phyloP scores from a whole-genome alignment of 225 moss, liverwort and hornwort genomes.

The Anthoceros angustus region DNA sequence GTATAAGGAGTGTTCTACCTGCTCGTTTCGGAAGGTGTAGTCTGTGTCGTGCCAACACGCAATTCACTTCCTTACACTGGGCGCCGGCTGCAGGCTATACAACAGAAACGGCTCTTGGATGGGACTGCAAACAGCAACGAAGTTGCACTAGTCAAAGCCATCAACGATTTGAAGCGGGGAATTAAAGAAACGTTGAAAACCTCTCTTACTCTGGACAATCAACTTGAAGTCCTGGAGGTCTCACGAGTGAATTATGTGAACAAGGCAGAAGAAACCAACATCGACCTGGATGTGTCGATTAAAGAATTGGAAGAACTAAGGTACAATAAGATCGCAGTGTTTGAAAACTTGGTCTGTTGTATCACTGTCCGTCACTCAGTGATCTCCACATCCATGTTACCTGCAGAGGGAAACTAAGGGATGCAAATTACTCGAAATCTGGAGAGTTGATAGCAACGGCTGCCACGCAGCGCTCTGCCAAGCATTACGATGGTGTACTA shows the following conservation, averaged over 20 bases:
- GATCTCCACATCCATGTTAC: too few relatives aligned
- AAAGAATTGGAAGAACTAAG: slow-evolving; percentile 25
- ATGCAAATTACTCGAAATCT: slow-evolving; percentile 19
- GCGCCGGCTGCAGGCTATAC: slow-evolving; percentile 33
- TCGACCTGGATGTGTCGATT: slow-evolving; percentile 13
- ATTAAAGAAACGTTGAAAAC: slow-evolving; percentile 27
- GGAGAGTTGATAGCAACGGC: slow-evolving; percentile 49
- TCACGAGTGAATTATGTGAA: slow-evolving; percentile 7
- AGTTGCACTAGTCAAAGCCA: slow-evolving; percentile 28
- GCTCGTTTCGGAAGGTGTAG: too few relatives aligned
- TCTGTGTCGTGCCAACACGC: too few relatives aligned
- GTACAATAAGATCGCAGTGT: too few relatives aligned
- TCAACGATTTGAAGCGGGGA: slow-evolving; percentile 34
- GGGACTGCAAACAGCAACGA: slow-evolving; percentile 52
- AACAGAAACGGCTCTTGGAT: slow-evolving; percentile 47
- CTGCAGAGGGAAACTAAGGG: slow-evolving; percentile 28
- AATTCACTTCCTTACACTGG: too few relatives aligned
- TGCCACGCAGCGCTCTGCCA: slow-evolving; percentile 55
- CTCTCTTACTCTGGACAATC: slow-evolving; percentile 22
- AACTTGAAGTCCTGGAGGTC: slow-evolving; percentile 19
- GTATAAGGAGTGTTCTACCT: slow-evolving; percentile 11
- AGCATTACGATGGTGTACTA: slow-evolving; percentile 41
- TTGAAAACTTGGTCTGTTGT: too few relatives aligned
- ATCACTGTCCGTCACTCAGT: too few relatives aligned
- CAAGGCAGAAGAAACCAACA: slow-evolving; percentile 17